phyloP scores from a whole-genome alignment of 306 rosid species.

The Lablab purpureus region DNA sequence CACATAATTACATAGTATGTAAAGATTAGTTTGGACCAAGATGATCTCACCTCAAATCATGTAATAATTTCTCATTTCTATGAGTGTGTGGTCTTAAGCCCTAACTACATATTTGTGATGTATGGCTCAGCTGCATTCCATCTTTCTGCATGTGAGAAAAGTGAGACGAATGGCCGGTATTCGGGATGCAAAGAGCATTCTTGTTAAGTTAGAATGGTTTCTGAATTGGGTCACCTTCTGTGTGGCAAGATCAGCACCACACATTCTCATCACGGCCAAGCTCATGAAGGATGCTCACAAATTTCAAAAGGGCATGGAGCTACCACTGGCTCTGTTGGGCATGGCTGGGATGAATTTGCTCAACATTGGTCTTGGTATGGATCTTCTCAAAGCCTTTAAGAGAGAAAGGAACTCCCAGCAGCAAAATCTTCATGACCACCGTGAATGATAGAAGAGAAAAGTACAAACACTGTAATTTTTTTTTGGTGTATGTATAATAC shows the following conservation, averaged over 20 bases:
- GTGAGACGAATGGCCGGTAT: conserved; percentile 83
- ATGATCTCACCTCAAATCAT: background rate
- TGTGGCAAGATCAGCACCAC: conserved; percentile 70
- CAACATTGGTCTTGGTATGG: conserved; percentile 83
- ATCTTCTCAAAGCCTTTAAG: conserved; percentile 77
- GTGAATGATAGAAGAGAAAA: conserved; percentile 54
- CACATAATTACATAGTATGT: background rate
- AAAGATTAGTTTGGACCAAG: background rate
- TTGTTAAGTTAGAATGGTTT: conserved; percentile 85
- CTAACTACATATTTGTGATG: conserved; percentile 39
- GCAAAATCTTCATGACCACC: conserved; percentile 39
- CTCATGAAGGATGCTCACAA: conserved; percentile 79
- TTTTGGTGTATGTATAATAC: background rate
- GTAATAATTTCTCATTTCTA: background rate
- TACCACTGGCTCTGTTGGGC: conserved; percentile 88
- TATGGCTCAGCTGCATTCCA: conserved; percentile 81
- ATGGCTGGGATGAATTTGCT: conserved; percentile 92
- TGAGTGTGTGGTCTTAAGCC: background rate
- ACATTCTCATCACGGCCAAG: conserved; percentile 79
- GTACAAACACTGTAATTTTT: background rate
- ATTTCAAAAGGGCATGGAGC: conserved; percentile 79
- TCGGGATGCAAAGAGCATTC: conserved; percentile 56
- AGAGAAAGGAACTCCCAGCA: conserved; percentile 61
- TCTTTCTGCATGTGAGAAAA: conserved; percentile 85
- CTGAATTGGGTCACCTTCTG: conserved; percentile 79